Conservation (phyloP, 208 protist genomes). For the Acanthamoeba sp. region DNA sequence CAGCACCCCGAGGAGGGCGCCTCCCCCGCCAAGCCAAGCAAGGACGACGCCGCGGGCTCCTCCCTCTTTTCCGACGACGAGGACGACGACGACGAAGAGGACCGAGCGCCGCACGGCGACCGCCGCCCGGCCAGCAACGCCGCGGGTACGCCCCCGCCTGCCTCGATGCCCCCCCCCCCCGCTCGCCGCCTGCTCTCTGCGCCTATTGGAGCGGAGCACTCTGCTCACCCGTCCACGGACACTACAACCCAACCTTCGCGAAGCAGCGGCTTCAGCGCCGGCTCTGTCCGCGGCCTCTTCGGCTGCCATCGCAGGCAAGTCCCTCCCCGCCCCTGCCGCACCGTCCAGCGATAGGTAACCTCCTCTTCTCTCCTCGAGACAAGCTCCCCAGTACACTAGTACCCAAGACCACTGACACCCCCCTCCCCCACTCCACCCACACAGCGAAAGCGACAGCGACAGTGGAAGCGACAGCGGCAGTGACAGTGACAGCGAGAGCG, state of each 20-base stretch:
- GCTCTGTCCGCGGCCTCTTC: not conserved
- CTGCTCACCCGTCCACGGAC: no score
- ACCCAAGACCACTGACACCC: no score
- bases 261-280: no score
- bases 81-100: not conserved
- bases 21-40: not conserved
- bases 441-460: not conserved
- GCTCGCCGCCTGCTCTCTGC: not conserved
- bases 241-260: no score
- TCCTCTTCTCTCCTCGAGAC: not conserved
- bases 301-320: not conserved
- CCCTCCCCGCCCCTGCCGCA: not conserved
- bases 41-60: not conserved
- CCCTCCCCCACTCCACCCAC: no score
- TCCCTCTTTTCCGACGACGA: slow-evolving; percentile 16
- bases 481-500: not conserved
- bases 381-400: no score
- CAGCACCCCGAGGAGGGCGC: not conserved
- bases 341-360: not conserved
- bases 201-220: not conserved
- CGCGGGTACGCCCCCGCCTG: not conserved
- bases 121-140: not conserved
- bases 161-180: not conserved
- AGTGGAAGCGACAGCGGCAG: not conserved
- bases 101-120: not conserved